These are phyloP conservation scores for Limtongia smithiae DNA, from an alignment of 805 yeast genomes.

Conservation along the genomic window DNA sequence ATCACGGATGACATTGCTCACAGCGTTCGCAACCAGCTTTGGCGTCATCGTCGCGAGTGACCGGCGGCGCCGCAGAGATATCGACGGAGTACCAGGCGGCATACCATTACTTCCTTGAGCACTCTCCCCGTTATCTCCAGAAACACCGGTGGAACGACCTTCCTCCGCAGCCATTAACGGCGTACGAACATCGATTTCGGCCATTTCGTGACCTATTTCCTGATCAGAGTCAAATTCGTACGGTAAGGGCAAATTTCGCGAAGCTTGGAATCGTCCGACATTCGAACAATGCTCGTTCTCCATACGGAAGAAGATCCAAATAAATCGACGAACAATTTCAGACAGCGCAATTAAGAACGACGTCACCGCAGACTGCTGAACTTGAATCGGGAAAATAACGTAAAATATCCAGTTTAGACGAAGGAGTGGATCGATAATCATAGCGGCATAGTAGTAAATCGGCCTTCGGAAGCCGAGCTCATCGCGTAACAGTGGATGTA, in stretches of 20 bases:
- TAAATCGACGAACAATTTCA: slow-evolving; percentile 74
- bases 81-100: slow-evolving; percentile 3
- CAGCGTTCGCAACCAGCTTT: slow-evolving; percentile 22
- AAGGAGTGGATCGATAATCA: slow-evolving; percentile 65
- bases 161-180: slow-evolving; percentile 28
- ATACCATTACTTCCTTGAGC: not conserved
- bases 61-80: slow-evolving; percentile 18
- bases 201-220: slow-evolving; percentile 29
- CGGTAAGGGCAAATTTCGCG: slow-evolving; percentile 83
- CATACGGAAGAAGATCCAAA: slow-evolving; percentile 90
- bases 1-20: slow-evolving; percentile 35
- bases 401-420: slow-evolving; percentile 93
- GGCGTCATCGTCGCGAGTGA: slow-evolving; percentile 21
- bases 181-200: slow-evolving; percentile 12
- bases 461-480: slow-evolving; percentile 62
- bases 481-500: slow-evolving; percentile 60
- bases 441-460: slow-evolving; percentile 67
- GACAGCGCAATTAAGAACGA: slow-evolving; percentile 80
- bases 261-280: slow-evolving; percentile 78
- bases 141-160: slow-evolving; percentile 12
- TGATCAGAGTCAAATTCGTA: slow-evolving; percentile 48
- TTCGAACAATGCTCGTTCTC: slow-evolving; percentile 96
- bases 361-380: slow-evolving; percentile 84
- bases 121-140: not conserved
- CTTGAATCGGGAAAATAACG: slow-evolving; percentile 67